Evolutionary conservation across 2,329 filamentous ascomycete species (phyloP).

Genomic region (Arthrobotrys pseudoclavata): DNA sequence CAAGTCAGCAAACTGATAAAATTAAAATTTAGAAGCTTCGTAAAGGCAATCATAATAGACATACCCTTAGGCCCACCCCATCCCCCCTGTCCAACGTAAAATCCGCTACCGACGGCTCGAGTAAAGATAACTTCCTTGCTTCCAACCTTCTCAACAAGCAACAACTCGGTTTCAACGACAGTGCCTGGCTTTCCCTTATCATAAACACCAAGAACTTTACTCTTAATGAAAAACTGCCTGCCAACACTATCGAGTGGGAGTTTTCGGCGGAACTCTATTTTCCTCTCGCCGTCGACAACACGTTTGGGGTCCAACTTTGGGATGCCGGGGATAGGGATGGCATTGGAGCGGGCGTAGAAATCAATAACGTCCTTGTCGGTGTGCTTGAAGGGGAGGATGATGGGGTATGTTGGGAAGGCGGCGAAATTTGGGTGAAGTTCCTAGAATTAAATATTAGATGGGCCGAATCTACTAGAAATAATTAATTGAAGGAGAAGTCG

Average conservation of each 20-base stretch:
- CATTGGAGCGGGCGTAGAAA: constrained; percentile 79
- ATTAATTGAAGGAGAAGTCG: not conserved
- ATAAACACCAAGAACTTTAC: constrained; percentile 85
- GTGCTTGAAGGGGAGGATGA: constrained; percentile 86
- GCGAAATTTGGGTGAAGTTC: constrained; percentile 89
- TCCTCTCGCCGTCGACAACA: constrained; percentile 86
- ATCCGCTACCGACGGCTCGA: constrained; percentile 77
- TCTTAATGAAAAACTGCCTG: constrained; percentile 79
- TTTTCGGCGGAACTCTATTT: constrained; percentile 81
- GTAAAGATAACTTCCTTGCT: constrained; percentile 77
- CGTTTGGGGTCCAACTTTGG: constrained; percentile 81
- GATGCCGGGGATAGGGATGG: constrained; percentile 78
- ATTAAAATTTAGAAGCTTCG: not conserved
- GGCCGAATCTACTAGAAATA: not conserved
- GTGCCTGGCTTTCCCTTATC: constrained; percentile 89
- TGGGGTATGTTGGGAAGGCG: constrained; percentile 89
- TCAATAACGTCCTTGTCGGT: constrained; percentile 82
- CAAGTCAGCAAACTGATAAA: constrained; percentile 2
- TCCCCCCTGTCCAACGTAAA: constrained; percentile 83
- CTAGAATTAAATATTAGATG: constrained; percentile 67
- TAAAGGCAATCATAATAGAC: constrained; percentile 45
- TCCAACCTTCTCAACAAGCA: constrained; percentile 78
- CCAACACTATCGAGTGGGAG: constrained; percentile 80
- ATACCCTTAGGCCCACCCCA: constrained; percentile 92
- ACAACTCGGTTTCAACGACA: constrained; percentile 83